phyloP scores from a whole-genome alignment of 768 basidiomycete species.

The Cystobasidium onofrii region DNA sequence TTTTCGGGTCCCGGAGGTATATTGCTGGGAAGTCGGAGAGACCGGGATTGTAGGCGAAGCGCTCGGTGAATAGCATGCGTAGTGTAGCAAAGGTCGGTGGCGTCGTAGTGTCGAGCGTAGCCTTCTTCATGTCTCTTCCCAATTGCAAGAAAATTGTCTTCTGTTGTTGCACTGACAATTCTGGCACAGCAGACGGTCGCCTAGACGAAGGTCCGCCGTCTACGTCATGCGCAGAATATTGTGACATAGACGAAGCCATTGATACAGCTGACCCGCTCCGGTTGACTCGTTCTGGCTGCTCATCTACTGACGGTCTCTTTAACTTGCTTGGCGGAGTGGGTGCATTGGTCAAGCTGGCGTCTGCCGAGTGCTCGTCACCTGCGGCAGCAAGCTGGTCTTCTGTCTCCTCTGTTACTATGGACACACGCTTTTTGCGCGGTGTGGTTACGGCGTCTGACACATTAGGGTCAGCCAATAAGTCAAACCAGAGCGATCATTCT shows the following conservation, averaged over 20 bases:
- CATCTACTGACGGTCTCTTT: neutral
- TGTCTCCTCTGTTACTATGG: constrained; percentile 22
- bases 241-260: constrained; percentile 6
- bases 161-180: neutral
- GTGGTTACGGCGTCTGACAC: neutral
- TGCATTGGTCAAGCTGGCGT: neutral
- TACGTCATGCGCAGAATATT: neutral
- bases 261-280: neutral
- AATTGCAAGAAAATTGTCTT: constrained; percentile 65
- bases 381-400: constrained; percentile 24
- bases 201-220: neutral
- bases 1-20: constrained; percentile 83
- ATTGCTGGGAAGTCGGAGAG: constrained; percentile 63
- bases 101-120: constrained; percentile 52
- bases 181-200: neutral
- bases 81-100: constrained; percentile 62
- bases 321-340: neutral
- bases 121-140: constrained; percentile 46
- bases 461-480: no score
- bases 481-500: neutral
- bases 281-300: neutral
- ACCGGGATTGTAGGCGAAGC: constrained; percentile 86
- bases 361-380: neutral
- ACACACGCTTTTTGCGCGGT: constrained; percentile 22
- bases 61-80: constrained; percentile 83